Conservation (phyloP, 257 asterid genomes). For the Coffea canephora region DNA sequence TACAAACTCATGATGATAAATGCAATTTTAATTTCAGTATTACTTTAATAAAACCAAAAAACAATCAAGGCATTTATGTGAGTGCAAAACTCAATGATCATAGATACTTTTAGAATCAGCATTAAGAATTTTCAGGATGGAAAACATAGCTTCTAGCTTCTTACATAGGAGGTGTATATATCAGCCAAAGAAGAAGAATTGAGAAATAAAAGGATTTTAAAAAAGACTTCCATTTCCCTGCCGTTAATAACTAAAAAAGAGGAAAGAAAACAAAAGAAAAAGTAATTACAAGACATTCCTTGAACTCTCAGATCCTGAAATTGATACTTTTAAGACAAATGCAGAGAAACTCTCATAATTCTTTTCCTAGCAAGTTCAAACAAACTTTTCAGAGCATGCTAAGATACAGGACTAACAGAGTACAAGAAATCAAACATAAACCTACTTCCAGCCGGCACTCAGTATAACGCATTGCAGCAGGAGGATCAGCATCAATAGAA, state of each 20-base stretch:
- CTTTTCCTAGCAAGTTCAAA: background rate
- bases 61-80: background rate
- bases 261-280: background rate
- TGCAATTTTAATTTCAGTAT: constrained; percentile 14
- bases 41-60: background rate
- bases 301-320: background rate
- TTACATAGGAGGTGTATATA: background rate
- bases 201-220: no score
- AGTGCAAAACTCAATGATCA: background rate
- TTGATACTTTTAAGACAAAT: background rate
- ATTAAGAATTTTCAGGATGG: background rate
- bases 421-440: background rate
- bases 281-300: no score
- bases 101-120: background rate
- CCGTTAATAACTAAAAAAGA: background rate
- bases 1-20: constrained; percentile 14
- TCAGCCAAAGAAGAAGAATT: no score
- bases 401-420: background rate
- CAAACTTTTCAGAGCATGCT: background rate
- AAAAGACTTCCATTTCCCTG: background rate
- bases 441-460: constrained; percentile 96
- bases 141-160: background rate
- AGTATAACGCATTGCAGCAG: constrained; percentile 99
- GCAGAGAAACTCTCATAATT: background rate
- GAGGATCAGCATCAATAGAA: constrained; percentile 97